Base-by-base conservation (phyloP, 345 rosid species). In the Mallotus nudiflorus region DNA sequence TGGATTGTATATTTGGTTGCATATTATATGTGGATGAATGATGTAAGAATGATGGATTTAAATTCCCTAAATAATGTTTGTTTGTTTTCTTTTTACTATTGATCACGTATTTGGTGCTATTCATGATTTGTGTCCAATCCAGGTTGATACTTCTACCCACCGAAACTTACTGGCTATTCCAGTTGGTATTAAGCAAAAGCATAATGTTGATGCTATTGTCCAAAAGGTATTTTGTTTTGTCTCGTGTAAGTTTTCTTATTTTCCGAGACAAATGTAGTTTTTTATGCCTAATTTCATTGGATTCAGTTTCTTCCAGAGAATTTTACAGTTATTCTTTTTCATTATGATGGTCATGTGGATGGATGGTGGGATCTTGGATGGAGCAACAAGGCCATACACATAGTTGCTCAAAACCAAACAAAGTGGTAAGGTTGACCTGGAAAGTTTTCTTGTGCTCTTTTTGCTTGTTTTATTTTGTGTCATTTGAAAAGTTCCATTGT, bases 341-440 rank as follows among this genome's bases (percentile, higher is more conserved):
- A 95, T 72, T 95, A 95, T 59, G 99, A 92, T 55, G 97, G 99
- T 65, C 82, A 88, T 74, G 75, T 90, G 68, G 91, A 89, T 70
- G 88, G 82, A 8, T 95, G 99, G 99, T 75, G 84, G 82, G 89
- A 89, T 82, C 86, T 92, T 33, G 85, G 83, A 39, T 95, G 99
- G 99, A 88, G 87, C 77, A 75, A 73, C 59, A 73, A 86, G 73
- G 98, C 96, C 55, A 74, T 85, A 67, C 99, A 92, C 80, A 82
- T 95, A 68, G 93, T 87, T 80, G 99, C 96, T 75, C 87, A 84
- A 67, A 95, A 95, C 84, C 99, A 95, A 70, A 95, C 98, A 20
- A 95, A 95, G 75, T 95, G 99, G 99, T 94, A 75, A 51, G 77
- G 4, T 54, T 68, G 55, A 27, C 20, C 65, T 29, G 35, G 67